Evolutionary conservation across 2,329 filamentous ascomycete genomes (phyloP), one percentile per base, ranked within the genome.

Genomic region (Pseudodiploospora longispora): DNA sequence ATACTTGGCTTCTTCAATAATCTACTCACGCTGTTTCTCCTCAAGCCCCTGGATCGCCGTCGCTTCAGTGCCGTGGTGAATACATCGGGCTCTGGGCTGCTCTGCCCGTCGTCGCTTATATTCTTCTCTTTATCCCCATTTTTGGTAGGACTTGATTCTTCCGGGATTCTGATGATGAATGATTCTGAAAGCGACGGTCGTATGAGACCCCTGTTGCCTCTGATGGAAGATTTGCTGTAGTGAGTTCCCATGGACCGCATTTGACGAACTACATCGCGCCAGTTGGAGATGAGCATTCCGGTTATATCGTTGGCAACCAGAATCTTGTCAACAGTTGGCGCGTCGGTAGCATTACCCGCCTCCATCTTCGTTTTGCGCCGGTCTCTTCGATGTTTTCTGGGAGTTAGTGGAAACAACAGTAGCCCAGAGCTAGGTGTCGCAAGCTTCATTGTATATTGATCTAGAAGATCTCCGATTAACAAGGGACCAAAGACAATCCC

Each of bases 401-500:
- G 64, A 4, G 67, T 66, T 5, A 67, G 44, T 3, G 70, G 68
- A 5, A 71, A 57, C n/a, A 72, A 44, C 4, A 69, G 51, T 10
- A 72, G 52, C 0, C 71, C 72, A 3, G 64, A 55, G 4, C 59
- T 55, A 3, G 67, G 66, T n/a, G 64, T 56, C 3, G 64, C 67
- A n/a, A 69, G 38, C 42, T 65, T 72, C 63, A 69, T 70, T 19
- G 61, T 67, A 51, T 77, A 80, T 10, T 67, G 60, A 12, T 74
- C 68, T 30, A 82, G 61, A 10, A 78, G 57, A 36, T 82, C 73
- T 2, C 80, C 77, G 3, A 83, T 58, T 5, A 85, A 62, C 0
- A 85, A 64, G 1, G 82, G 81, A 0, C 80, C 82, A 57, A 85
- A 84, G 2, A 83, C 67, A 41, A 82, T 78, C 0, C 80, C 76